Conservation (phyloP, 148 eudicot genomes). For the Vaccinium corymbosum region DNA sequence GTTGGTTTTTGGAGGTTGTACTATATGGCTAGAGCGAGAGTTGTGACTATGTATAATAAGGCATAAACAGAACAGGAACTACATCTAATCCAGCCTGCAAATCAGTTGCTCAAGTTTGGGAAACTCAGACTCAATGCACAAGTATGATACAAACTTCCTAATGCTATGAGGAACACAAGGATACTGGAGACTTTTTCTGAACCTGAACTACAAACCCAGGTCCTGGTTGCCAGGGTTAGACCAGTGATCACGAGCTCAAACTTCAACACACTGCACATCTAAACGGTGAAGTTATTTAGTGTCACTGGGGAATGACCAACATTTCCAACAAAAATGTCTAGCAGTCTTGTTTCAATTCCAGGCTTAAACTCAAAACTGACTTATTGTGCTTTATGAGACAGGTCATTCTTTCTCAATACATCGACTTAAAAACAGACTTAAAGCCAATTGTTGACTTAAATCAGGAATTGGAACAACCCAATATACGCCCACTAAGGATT, state of each 20-base stretch:
- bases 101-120: not conserved
- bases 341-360: too few species aligned
- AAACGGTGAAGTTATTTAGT: not conserved
- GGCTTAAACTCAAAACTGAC: too few species aligned
- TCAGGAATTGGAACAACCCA: too few species aligned
- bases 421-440: too few species aligned
- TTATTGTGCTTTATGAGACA: too few species aligned
- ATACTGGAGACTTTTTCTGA: not conserved
- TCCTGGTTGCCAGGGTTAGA: not conserved
- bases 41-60: not conserved
- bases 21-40: not conserved
- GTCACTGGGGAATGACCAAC: not conserved
- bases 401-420: too few species aligned
- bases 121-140: not conserved
- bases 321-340: not conserved
- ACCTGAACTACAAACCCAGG: not conserved
- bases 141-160: not conserved
- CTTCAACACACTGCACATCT: not conserved
- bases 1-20: not conserved
- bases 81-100: not conserved
- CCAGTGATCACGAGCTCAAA: not conserved
- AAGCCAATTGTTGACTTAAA: too few species aligned
- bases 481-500: not conserved
- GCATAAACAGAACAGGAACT: not conserved
- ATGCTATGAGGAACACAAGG: not conserved